A percentile compares a stretch with the other conserved stretches of the same genome.
phyloP scores from a whole-genome alignment of 2,329 filamentous ascomycete species.

The Nothopassalora personata region DNA sequence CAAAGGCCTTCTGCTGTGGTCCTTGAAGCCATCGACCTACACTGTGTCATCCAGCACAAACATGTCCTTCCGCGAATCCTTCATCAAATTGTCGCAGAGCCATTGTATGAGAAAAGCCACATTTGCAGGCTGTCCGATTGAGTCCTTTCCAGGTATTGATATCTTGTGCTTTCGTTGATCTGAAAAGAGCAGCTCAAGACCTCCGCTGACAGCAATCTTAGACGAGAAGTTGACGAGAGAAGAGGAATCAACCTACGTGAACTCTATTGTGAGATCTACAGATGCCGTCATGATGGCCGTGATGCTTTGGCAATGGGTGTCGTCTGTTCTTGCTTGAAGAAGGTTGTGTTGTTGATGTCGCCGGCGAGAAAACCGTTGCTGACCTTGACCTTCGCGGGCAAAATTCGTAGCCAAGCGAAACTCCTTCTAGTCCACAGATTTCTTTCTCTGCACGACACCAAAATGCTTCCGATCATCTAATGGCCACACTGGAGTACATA shows the following conservation, averaged over 20 bases:
- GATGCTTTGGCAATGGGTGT: not conserved
- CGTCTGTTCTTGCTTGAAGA: not conserved
- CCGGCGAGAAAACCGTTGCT: not conserved
- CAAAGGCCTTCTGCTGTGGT: not conserved
- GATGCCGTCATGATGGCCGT: conserved; percentile 21
- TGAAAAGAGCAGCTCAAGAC: conserved; percentile 88
- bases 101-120: conserved; percentile 72
- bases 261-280: conserved; percentile 65
- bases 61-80: conserved; percentile 75
- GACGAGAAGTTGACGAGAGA: conserved; percentile 2
- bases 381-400: not conserved
- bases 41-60: conserved; percentile 84
- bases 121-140: conserved; percentile 57
- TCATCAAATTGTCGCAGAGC: conserved; percentile 78
- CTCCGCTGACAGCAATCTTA: conserved; percentile 54
- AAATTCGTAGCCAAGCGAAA: not conserved
- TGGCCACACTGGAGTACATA: conserved; percentile 44
- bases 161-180: conserved; percentile 71
- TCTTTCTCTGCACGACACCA: not conserved
- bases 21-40: conserved; percentile 53
- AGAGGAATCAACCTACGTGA: conserved; percentile 50
- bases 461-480: conserved; percentile 2
- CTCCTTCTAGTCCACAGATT: not conserved
- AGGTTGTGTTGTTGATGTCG: not conserved
- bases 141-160: conserved; percentile 58